Conservation (phyloP, 2,329 filamentous ascomycete species). For the Scytalidium sp. region DNA sequence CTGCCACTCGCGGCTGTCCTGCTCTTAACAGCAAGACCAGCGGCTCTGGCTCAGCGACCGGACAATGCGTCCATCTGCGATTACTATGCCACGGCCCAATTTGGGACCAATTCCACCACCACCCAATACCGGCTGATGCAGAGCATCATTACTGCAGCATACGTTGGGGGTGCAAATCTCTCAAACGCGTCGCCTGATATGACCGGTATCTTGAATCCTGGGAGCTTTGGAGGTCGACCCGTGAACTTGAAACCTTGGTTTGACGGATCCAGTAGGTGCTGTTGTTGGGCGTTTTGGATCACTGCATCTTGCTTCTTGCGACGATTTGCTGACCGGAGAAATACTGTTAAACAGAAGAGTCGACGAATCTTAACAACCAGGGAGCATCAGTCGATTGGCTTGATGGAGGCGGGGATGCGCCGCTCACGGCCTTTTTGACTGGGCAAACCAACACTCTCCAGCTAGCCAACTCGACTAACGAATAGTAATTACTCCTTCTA, state of each 20-base stretch:
- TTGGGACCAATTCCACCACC: conserved; percentile 20
- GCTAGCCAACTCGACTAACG: conserved; percentile 23
- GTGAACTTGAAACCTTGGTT: conserved; percentile 29
- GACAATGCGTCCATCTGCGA: conserved; percentile 29
- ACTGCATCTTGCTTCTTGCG: neutral
- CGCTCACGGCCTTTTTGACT: conserved; percentile 23
- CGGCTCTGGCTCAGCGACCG: conserved; percentile 15
- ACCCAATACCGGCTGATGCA: conserved; percentile 27
- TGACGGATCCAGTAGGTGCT: conserved; percentile 26
- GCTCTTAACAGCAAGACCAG: neutral
- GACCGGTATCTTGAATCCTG: conserved; percentile 28
- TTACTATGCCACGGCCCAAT: conserved; percentile 25
- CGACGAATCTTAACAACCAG: conserved; percentile 26
- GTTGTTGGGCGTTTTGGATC: neutral
- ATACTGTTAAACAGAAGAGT: conserved; percentile 7
- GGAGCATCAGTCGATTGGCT: conserved; percentile 26
- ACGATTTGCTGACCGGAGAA: neutral
- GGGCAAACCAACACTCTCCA: conserved; percentile 16
- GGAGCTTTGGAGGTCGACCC: conserved; percentile 15
- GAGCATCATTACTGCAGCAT: conserved; percentile 27
- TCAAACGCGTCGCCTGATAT: conserved; percentile 12
- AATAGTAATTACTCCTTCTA: conserved; percentile 19
- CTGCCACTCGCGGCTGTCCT: neutral
- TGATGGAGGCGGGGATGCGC: conserved; percentile 26
- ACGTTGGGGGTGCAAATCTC: conserved; percentile 20